Percentiles rank a stretch among this genome's conserved stretches.
Evolutionary conservation across 495 filamentous ascomycete species (phyloP).

Genomic region (Xylaria curta): DNA sequence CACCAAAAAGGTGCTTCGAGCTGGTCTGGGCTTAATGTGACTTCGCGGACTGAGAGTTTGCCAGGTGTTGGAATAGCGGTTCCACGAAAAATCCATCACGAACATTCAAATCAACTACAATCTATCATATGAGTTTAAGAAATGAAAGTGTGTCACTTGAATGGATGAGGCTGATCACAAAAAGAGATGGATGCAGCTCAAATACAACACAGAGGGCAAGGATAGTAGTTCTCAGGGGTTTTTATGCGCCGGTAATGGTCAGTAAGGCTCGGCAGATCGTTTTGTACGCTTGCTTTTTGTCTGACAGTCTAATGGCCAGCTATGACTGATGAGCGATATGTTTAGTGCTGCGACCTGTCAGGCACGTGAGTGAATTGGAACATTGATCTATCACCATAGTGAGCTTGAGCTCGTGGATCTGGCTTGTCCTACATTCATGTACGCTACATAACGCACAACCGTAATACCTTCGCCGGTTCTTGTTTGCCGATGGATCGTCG

Average conservation of each 20-base stretch:
- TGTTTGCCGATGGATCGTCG: slow-evolving; percentile 10
- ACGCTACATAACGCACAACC: too few species aligned
- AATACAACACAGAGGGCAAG: slow-evolving; percentile 2
- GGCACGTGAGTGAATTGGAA: slow-evolving; percentile 27
- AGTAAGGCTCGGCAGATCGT: slow-evolving; percentile 17
- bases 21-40: neutral
- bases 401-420: slow-evolving; percentile 13
- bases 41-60: slow-evolving; percentile 5
- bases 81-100: slow-evolving; percentile 14
- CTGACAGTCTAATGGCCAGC: neutral
- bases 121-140: slow-evolving; percentile 14
- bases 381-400: slow-evolving; percentile 1
- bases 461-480: neutral
- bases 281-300: slow-evolving; percentile 20
- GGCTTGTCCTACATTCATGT: slow-evolving; percentile 3
- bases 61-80: slow-evolving; percentile 5
- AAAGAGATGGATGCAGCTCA: slow-evolving; percentile 14
- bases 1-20: slow-evolving; percentile 25
- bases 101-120: neutral
- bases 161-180: slow-evolving; percentile 24
- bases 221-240: slow-evolving; percentile 4
- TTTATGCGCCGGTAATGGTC: slow-evolving; percentile 20
- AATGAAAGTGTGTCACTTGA: slow-evolving; percentile 5
- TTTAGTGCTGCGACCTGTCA: slow-evolving; percentile 17
- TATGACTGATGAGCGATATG: neutral